phyloP scores from a whole-genome alignment of 2,329 filamentous ascomycete species.

The Didymella segeticola region DNA sequence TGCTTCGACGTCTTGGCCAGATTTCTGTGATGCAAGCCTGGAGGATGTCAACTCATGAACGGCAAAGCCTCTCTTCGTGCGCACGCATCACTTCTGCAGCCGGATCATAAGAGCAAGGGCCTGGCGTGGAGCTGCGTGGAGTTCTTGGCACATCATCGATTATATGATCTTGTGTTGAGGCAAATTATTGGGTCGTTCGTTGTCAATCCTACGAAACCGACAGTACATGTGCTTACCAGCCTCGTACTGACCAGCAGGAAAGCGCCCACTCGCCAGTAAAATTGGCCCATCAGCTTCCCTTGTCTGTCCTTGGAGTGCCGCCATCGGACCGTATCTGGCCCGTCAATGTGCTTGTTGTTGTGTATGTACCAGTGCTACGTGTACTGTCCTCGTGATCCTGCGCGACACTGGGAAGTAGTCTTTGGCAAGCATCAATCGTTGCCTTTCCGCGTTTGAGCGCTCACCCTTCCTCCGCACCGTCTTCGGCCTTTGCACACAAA shows the following conservation, averaged over 20 bases:
- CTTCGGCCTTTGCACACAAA: background rate
- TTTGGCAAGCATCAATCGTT: background rate
- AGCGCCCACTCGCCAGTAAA: background rate
- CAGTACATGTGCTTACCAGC: background rate
- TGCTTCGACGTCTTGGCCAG: background rate
- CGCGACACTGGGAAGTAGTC: background rate
- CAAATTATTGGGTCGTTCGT: background rate
- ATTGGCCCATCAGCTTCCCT: background rate
- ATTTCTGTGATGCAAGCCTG: background rate
- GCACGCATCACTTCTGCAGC: constrained; percentile 2
- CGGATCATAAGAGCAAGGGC: background rate
- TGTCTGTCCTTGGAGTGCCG: background rate
- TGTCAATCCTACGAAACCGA: constrained; percentile 1
- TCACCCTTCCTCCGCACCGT: background rate
- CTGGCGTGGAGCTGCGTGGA: background rate
- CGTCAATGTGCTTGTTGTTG: background rate
- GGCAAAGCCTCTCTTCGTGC: background rate
- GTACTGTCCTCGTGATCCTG: no score
- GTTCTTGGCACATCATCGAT: background rate
- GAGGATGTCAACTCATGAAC: background rate
- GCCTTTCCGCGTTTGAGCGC: no score
- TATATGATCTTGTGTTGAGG: background rate
- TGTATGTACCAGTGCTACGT: no score
- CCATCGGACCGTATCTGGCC: background rate
- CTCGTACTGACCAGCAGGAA: background rate